phyloP scores from a whole-genome alignment of 2,329 filamentous ascomycete species.

The Eutypella sp. region DNA sequence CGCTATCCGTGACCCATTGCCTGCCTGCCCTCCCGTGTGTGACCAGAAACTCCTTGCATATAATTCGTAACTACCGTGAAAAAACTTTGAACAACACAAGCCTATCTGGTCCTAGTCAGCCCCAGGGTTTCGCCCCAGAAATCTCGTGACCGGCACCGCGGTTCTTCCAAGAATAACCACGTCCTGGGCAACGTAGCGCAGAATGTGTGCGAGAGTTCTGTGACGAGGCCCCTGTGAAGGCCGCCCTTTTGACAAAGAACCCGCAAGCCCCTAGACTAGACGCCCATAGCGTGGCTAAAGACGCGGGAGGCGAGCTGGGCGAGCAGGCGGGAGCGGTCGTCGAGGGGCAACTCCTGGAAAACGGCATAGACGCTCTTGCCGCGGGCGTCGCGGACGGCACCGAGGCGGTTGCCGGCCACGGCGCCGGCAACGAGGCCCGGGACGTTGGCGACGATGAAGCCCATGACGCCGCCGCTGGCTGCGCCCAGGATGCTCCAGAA shows the following conservation, averaged over 20 bases:
- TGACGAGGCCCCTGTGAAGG: neutral
- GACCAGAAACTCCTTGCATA: no score
- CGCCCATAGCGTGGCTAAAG: slow-evolving; percentile 71
- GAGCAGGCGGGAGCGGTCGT: slow-evolving; percentile 74
- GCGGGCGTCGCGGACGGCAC: slow-evolving; percentile 80
- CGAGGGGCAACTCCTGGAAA: slow-evolving; percentile 79
- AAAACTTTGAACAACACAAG: no score
- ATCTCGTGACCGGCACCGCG: no score
- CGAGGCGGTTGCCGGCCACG: slow-evolving; percentile 88
- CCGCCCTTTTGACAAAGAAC: neutral
- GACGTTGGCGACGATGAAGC: slow-evolving; percentile 92
- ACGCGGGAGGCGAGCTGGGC: slow-evolving; percentile 82
- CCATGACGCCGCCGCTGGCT: slow-evolving; percentile 80
- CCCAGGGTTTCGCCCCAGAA: no score
- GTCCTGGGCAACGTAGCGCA: no score
- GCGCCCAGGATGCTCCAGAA: slow-evolving; percentile 89
- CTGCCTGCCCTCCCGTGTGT: neutral
- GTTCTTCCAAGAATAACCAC: no score
- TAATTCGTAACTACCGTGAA: neutral
- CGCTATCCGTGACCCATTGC: neutral
- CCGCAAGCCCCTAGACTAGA: slow-evolving; percentile 23
- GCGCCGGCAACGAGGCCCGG: slow-evolving; percentile 84
- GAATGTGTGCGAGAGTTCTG: no score
- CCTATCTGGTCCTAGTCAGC: no score
- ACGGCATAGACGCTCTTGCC: slow-evolving; percentile 95